Evolutionary conservation across 148 eudicot species (phyloP).

Genomic region (Chenopodium formosanum): DNA sequence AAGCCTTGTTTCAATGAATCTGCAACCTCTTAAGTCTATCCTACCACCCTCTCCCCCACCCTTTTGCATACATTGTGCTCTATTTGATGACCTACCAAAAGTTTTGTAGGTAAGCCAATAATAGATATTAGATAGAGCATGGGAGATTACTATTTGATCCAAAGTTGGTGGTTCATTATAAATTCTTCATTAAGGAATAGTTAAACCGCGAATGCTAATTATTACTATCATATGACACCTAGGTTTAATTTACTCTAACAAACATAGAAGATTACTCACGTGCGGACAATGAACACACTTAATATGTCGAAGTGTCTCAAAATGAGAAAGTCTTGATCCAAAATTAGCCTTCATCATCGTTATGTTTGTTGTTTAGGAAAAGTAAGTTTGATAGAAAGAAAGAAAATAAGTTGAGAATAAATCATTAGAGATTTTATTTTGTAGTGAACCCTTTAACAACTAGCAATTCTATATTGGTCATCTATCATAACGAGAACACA

Average conservation of each 20-base stretch:
- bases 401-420: too few species aligned
- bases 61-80: neutral
- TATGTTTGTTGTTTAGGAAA: too few species aligned
- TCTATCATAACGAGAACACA: neutral
- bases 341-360: neutral
- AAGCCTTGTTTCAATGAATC: constrained; percentile 17
- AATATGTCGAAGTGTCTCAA: neutral
- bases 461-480: neutral
- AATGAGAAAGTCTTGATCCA: neutral
- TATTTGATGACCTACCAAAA: constrained; percentile 14
- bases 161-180: neutral
- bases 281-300: neutral
- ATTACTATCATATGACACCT: too few species aligned
- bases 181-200: neutral
- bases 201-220: neutral
- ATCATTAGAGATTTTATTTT: neutral
- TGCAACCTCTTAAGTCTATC: constrained; percentile 3
- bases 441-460: neutral
- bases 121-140: neutral
- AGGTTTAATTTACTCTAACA: too few species aligned
- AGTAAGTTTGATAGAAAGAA: too few species aligned
- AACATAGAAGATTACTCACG: neutral
- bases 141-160: neutral
- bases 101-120: neutral
- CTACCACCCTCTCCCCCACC: neutral